Percentiles rank a stretch among this genome's conserved stretches.
Conservation (phyloP, 148 eudicot genomes). For the Fagopyrum tataricum region DNA sequence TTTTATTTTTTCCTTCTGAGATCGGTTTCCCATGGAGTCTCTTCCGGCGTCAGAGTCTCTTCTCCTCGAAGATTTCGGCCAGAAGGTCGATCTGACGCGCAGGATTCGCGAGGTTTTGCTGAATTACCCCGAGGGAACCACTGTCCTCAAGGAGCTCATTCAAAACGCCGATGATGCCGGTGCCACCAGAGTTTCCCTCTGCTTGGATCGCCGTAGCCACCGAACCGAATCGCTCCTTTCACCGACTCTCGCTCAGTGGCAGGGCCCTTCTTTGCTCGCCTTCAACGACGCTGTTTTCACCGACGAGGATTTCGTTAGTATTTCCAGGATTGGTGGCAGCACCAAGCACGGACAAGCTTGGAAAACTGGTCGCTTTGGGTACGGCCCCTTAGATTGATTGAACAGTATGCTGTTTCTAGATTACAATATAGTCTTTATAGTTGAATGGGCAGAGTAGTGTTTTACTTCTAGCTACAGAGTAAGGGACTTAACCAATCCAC, state of each 20-base stretch:
- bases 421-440: neutral
- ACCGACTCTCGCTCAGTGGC: constrained; percentile 62
- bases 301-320: constrained; percentile 90
- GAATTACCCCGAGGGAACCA: constrained; percentile 93
- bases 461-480: neutral
- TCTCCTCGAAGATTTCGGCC: constrained; percentile 87
- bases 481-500: neutral
- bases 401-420: neutral
- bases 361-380: constrained; percentile 99
- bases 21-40: constrained; percentile 19
- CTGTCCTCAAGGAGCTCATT: constrained; percentile 80
- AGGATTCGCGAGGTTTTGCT: constrained; percentile 80
- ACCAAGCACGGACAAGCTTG: constrained; percentile 63
- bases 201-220: constrained; percentile 76
- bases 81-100: constrained; percentile 89
- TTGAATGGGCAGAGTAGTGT: neutral
- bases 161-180: constrained; percentile 99
- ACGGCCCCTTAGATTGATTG: neutral
- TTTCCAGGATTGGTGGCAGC: constrained; percentile 94
- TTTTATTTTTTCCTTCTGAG: neutral
- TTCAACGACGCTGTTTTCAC: constrained; percentile 79
- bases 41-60: constrained; percentile 20
- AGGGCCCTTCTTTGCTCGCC: constrained; percentile 81
- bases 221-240: constrained; percentile 49
- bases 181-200: constrained; percentile 67